Conservation (phyloP, 23 red algal species). For the Gracilariopsis chorda region DNA sequence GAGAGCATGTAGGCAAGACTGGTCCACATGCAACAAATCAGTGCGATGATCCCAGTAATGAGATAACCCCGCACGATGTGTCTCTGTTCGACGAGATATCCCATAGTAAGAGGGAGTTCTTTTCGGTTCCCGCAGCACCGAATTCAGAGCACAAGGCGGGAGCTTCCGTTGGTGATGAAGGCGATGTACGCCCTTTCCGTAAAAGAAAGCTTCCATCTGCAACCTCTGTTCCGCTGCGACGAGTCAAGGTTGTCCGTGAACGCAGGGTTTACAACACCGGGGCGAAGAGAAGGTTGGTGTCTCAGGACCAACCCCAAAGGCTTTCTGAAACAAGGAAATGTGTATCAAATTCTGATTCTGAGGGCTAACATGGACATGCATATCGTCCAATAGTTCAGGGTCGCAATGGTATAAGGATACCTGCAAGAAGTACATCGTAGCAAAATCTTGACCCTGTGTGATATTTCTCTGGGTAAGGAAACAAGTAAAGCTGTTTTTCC, state of each 20-base stretch:
- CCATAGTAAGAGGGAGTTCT: background rate
- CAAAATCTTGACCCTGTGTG: too few species aligned
- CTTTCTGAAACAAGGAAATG: too few species aligned
- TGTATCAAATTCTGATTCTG: too few species aligned
- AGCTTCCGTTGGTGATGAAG: background rate
- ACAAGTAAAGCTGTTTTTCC: too few species aligned
- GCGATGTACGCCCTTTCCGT: constrained; percentile 33
- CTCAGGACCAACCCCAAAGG: too few species aligned
- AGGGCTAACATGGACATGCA: too few species aligned
- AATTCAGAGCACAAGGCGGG: background rate
- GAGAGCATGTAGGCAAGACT: background rate
- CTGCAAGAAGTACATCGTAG: too few species aligned
- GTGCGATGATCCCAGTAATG: background rate
- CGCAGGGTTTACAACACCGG: background rate
- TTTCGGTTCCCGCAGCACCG: background rate
- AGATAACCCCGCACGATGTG: background rate
- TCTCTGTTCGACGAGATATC: background rate
- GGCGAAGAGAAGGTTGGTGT: background rate
- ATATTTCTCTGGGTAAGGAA: too few species aligned
- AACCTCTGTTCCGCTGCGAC: constrained; percentile 9
- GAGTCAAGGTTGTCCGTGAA: background rate
- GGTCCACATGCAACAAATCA: background rate
- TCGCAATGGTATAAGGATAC: too few species aligned
- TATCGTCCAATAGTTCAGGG: too few species aligned
- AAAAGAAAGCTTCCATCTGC: constrained; percentile 1